Conservation (phyloP, 306 rosid species). For the Potentilla sterilis region DNA sequence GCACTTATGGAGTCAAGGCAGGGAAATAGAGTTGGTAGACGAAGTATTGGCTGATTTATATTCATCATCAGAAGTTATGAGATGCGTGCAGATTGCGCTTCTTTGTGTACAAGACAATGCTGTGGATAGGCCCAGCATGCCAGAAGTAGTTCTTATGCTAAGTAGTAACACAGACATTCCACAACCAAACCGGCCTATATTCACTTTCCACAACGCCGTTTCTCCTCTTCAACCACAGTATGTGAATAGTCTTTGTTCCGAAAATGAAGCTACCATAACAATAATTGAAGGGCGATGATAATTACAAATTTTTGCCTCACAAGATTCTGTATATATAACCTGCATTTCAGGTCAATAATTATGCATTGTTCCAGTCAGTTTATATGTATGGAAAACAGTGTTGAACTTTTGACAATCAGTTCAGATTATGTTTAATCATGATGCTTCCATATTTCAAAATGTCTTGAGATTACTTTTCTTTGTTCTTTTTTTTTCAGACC, state of each 20-base stretch:
- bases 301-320: neutral
- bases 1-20: constrained; percentile 16
- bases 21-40: constrained; percentile 1
- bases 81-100: constrained; percentile 29
- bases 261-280: constrained; percentile 8
- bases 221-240: neutral
- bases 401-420: neutral
- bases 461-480: too few relatives aligned
- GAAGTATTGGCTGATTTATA: neutral
- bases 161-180: constrained; percentile 17
- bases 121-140: constrained; percentile 30
- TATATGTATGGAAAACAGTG: neutral
- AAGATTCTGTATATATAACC: neutral
- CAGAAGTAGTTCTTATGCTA: constrained; percentile 20
- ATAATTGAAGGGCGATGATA: constrained; percentile 3
- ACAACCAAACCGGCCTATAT: constrained; percentile 17
- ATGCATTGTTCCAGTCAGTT: neutral
- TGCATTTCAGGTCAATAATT: neutral
- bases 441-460: too few relatives aligned
- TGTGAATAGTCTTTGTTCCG: neutral
- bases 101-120: constrained; percentile 32
- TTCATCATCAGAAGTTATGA: neutral
- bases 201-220: neutral
- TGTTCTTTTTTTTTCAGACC: too few relatives aligned
- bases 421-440: too few relatives aligned